Evolutionary conservation across 2,329 filamentous ascomycete species (phyloP).

Genomic region (Salinomyces thailandicus): DNA sequence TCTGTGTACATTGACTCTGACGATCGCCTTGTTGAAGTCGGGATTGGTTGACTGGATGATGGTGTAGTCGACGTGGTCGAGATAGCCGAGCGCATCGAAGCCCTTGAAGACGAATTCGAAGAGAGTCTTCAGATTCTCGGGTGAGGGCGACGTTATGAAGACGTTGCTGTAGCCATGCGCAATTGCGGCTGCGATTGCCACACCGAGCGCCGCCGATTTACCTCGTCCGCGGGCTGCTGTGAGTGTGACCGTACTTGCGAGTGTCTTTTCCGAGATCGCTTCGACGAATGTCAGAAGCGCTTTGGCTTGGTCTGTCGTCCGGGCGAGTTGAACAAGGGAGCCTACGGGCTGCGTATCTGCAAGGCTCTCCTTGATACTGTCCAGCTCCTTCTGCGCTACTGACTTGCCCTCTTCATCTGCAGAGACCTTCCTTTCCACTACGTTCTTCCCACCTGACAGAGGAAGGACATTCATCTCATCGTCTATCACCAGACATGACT

Average conservation of each 20-base stretch:
- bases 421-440: conserved; percentile 68
- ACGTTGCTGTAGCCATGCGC: conserved; percentile 98
- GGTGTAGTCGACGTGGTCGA: conserved; percentile 92
- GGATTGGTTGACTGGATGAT: conserved; percentile 98
- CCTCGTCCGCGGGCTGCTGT: conserved; percentile 90
- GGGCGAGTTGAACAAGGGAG: conserved; percentile 70
- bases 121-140: conserved; percentile 95
- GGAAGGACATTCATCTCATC: conserved; percentile 96
- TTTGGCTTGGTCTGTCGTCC: conserved; percentile 91
- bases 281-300: conserved; percentile 94
- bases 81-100: conserved; percentile 86
- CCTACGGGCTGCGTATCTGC: conserved; percentile 80
- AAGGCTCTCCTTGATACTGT: conserved; percentile 76
- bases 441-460: conserved; percentile 88
- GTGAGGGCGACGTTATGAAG: conserved; percentile 95
- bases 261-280: conserved; percentile 88
- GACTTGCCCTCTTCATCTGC: conserved; percentile 65
- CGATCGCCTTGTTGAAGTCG: conserved; percentile 98
- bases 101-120: conserved; percentile 99
- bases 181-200: conserved; percentile 86
- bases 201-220: conserved; percentile 91
- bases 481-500: conserved; percentile 89
- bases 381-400: conserved; percentile 62
- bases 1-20: conserved; percentile 88
- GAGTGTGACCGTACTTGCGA: conserved; percentile 84